phyloP scores from a whole-genome alignment of 345 rosid species.

The Eucalyptus pumila region DNA sequence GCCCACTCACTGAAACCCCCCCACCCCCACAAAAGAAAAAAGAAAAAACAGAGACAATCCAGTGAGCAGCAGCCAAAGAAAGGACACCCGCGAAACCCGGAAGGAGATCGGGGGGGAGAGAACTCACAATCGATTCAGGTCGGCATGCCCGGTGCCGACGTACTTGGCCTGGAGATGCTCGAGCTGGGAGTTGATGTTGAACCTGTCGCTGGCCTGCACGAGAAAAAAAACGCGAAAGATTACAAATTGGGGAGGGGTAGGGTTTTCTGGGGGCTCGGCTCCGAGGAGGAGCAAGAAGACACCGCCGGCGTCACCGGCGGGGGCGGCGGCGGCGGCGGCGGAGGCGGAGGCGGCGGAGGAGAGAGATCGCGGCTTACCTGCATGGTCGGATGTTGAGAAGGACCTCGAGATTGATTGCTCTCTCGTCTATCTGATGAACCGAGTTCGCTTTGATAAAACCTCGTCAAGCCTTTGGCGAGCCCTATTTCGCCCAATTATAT shows the following conservation, averaged over 20 bases:
- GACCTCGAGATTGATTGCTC: neutral
- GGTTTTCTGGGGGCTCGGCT: neutral
- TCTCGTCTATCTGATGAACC: neutral
- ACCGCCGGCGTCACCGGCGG: neutral
- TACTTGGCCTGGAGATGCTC: conserved; percentile 98
- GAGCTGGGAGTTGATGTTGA: conserved; percentile 96
- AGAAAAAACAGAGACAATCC: neutral
- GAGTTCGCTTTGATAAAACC: neutral
- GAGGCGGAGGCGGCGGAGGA: neutral
- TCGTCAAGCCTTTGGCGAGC: accelerated
- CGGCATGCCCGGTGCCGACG: conserved; percentile 94
- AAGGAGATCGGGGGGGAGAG: neutral
- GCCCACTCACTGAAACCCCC: conserved; percentile 69
- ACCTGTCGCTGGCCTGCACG: conserved; percentile 93
- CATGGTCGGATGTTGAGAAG: neutral
- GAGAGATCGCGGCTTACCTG: neutral
- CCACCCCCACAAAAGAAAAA: neutral
- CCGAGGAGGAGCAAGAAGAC: neutral
- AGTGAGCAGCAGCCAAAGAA: neutral
- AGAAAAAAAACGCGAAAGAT: neutral
- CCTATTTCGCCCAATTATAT: neutral
- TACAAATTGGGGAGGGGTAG: neutral
- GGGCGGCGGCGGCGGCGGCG: neutral
- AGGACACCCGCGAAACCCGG: neutral
- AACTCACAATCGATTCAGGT: conserved; percentile 83